These are phyloP conservation scores for Globisporangium rhizosaccharum DNA, from an alignment of 352 stramenopile species.

Conservation along the genomic window DNA sequence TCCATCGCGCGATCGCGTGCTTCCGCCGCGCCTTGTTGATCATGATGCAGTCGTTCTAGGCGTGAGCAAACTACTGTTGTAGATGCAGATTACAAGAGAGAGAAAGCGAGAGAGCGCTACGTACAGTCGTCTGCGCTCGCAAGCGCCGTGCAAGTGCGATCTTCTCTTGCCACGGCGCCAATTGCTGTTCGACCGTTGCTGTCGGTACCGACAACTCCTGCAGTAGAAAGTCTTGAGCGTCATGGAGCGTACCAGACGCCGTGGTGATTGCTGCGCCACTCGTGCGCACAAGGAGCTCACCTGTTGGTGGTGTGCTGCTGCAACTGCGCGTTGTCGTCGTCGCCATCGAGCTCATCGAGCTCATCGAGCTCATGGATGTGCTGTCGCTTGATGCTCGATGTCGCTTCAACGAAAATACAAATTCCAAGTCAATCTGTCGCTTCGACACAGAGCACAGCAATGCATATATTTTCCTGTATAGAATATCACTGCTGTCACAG, in stretches of 20 bases:
- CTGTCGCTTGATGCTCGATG: too few relatives aligned
- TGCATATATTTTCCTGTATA: too few relatives aligned
- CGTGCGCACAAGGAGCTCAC: slow-evolving; percentile 42
- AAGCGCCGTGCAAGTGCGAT: slow-evolving; percentile 14
- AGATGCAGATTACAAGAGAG: background rate
- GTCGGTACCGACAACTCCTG: slow-evolving; percentile 13
- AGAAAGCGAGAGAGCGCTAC: background rate
- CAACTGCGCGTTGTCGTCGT: background rate
- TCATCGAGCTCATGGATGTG: background rate
- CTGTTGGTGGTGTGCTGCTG: slow-evolving; percentile 17
- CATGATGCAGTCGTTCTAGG: background rate
- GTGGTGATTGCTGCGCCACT: slow-evolving; percentile 15
- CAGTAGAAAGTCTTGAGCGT: slow-evolving; percentile 26
- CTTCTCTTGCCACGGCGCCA: slow-evolving; percentile 23
- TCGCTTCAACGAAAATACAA: too few relatives aligned
- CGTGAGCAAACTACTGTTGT: background rate
- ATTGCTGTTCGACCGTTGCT: slow-evolving; percentile 8
- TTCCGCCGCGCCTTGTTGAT: background rate
- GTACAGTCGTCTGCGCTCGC: slow-evolving; percentile 18
- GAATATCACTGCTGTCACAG: background rate
- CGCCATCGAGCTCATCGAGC: background rate
- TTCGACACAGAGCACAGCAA: too few relatives aligned
- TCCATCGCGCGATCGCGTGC: slow-evolving; percentile 5
- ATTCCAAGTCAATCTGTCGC: too few relatives aligned
- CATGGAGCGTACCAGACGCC: slow-evolving; percentile 20